Evolutionary conservation across 2,329 filamentous ascomycete genomes (phyloP), one percentile per base, ranked within the genome.

Genomic region (Bipolaris sorokiniana): DNA sequence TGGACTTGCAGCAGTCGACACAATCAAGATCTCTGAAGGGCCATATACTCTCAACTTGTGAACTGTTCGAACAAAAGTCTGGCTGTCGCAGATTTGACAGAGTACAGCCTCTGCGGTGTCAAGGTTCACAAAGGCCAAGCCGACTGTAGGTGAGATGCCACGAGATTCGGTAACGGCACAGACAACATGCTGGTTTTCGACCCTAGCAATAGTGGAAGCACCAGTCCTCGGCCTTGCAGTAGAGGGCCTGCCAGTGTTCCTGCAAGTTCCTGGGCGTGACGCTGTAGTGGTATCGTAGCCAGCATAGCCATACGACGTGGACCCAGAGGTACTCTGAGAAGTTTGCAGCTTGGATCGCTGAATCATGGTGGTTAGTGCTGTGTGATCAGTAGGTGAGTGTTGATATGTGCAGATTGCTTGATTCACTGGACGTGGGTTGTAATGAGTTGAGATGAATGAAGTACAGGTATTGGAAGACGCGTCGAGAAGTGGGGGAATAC

Each of bases 1-100:
- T 0, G 82, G 82, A 59, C 88, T 87, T 16, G 88, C 86, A n/a
- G 87, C 84, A 1, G 89, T 89, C 4, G 85, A 84, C 69, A 92
- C 87, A 64, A 96, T 88, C 1, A 98, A 79, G 48, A 97, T 90
- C 62, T 89, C 87, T 1, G 88, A 90, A 0, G 94, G 93, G 22
- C 89, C 86, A 66, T 91, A 90, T 22, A 97, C 87, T 50, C 86
- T 85, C 33, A 98, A 83, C 73, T 97, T 97, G 76, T 96, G 91
- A 28, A 96, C 82, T 0, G 92, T 96, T 70, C 88, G 89, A 55
- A 92, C 88, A 72, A 96, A 98, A 33, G 92, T 96, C 73, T 97
- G 92, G 54, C 89, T 96, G 75, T 98, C 94, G 70, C 90, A 92
- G 62, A 98, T 94, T 70, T 97, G 92, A 70, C 91, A 96, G 37